Evolutionary conservation across 2,329 filamentous ascomycete species (phyloP).

Genomic region (Cadophora sp.): DNA sequence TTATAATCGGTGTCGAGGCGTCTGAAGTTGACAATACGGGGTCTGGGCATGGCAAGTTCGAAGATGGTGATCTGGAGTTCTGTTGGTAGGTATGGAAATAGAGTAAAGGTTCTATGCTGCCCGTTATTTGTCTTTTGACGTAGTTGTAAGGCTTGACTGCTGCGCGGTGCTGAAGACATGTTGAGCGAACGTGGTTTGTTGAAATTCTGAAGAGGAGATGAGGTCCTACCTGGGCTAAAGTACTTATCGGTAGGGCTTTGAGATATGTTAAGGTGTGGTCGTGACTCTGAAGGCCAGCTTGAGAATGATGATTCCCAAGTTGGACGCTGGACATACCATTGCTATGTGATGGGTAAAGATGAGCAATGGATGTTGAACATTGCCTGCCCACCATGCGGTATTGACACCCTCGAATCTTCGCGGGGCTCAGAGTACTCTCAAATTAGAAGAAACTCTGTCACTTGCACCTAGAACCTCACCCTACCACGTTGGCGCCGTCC

Average conservation of each 20-base stretch:
- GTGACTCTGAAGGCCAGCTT: too few relatives aligned
- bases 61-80: neutral
- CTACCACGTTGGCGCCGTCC: neutral
- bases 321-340: too few relatives aligned
- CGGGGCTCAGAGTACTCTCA: neutral
- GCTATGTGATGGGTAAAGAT: too few relatives aligned
- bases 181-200: neutral
- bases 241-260: neutral
- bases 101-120: neutral
- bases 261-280: too few relatives aligned
- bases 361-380: too few relatives aligned
- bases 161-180: neutral
- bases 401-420: too few relatives aligned
- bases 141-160: neutral
- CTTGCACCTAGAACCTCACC: neutral
- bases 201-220: neutral
- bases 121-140: neutral
- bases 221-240: neutral
- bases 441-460: neutral
- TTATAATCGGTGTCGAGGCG: too few relatives aligned
- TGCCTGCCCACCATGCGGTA: too few relatives aligned
- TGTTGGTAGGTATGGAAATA: neutral
- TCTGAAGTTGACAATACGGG: neutral
- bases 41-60: neutral
- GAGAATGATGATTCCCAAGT: too few relatives aligned